phyloP scores from a whole-genome alignment of 495 filamentous ascomycete genomes.

The Cercophora scortea region DNA sequence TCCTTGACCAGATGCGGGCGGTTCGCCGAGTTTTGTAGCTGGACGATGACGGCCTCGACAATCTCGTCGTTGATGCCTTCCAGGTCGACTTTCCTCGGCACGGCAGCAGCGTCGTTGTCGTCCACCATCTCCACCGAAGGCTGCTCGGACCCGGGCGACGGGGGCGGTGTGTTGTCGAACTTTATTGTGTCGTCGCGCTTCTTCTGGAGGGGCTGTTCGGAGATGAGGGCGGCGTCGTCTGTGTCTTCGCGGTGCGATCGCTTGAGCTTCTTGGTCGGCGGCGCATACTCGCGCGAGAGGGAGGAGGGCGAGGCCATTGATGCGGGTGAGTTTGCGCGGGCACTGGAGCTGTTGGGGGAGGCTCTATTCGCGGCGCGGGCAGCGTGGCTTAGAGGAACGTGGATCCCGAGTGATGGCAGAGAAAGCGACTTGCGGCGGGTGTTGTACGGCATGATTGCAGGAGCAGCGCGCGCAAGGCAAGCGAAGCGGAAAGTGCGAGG shows the following conservation, averaged over 20 bases:
- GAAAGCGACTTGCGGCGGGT: constrained; percentile 96
- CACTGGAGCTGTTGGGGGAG: constrained; percentile 10
- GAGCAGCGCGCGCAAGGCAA: neutral
- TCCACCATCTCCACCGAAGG: constrained; percentile 38
- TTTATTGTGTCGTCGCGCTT: constrained; percentile 48
- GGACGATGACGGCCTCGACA: constrained; percentile 83
- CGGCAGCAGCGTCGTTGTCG: constrained; percentile 9
- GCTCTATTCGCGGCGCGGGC: constrained; percentile 41
- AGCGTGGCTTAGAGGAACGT: constrained; percentile 64
- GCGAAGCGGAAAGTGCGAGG: neutral
- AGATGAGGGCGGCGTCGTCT: constrained; percentile 35
- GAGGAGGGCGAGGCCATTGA: constrained; percentile 45
- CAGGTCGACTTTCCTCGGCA: constrained; percentile 60
- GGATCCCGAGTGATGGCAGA: constrained; percentile 85
- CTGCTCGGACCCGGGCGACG: constrained; percentile 51
- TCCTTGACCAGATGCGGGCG: constrained; percentile 92
- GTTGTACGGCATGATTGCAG: constrained; percentile 66
- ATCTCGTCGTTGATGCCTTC: constrained; percentile 92
- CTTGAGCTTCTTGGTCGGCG: constrained; percentile 77
- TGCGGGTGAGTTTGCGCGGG: constrained; percentile 43
- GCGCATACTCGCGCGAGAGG: constrained; percentile 46
- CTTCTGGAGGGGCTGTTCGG: constrained; percentile 39
- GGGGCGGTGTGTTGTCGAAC: constrained; percentile 65
- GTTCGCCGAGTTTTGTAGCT: constrained; percentile 87
- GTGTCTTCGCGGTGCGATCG: constrained; percentile 60